Base-by-base conservation (phyloP, 2,329 filamentous ascomycete species). In the Cercospora janseana region DNA sequence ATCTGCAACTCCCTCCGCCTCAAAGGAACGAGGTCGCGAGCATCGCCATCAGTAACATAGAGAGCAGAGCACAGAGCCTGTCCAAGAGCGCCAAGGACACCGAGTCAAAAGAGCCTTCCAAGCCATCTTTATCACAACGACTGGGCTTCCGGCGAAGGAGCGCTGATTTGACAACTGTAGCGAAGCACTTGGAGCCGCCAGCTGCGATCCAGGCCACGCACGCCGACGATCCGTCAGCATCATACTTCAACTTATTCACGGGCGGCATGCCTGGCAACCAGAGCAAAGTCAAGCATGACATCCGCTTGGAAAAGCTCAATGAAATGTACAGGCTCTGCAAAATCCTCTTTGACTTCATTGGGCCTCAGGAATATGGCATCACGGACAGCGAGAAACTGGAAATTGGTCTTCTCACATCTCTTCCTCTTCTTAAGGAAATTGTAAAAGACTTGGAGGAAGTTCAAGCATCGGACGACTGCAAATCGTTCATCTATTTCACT, bases 401-500 rank as follows among this genome's bases (percentile, higher is more conserved):
- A 68, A 98, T 98, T 68, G 93, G 93, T 2, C 80, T 98, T 1
- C 75, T 98, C 60, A 98, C 93, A 0, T 96, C 91, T 9, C 75
- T 98, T 38, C 94, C 93, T 2, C 77, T 98, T 12, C 81, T 98
- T 37, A 94, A 94, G 69, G 93, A 98, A 71, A 96, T 98, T 62
- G 93, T 98, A 5, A 87, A 91, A 65, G 92, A 98, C 63, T 79
- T 98, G 2, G 94, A 98, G 72, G 91, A 97, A 70, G 89, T 97
- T 70, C 93, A 98, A 71, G 92, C 93, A 3, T 94, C 88, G 0
- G 86, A 92, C 46, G 88, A 94, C 59, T 90, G 91, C 35, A 96
- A 96, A 67, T 92, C 87, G 1, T 97, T 97, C 75, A 88, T 97
- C 72, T 98, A 98, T 74, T 98, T 98, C 70, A 98, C 93, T 57